A percentile compares a stretch with the other conserved stretches of the same genome.
These are phyloP conservation scores for Verticillium alfalfae DNA, from an alignment of 2,329 filamentous ascomycete genomes.

Conservation along the genomic window DNA sequence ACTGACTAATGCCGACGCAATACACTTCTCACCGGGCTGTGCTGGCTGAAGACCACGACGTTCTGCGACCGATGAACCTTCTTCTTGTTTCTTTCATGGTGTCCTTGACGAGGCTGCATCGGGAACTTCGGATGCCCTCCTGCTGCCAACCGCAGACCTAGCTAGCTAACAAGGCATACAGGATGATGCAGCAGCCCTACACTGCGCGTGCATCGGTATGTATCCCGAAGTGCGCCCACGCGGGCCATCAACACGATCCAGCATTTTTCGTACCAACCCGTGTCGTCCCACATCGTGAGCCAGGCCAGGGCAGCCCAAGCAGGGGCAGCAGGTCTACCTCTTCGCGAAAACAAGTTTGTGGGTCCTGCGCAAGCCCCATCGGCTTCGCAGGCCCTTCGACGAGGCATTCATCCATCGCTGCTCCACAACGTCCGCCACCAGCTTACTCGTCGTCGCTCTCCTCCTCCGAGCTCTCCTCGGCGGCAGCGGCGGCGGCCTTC, in stretches of 20 bases:
- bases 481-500: slow-evolving; percentile 26
- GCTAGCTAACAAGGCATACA: background rate
- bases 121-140: background rate
- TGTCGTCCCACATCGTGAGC: background rate
- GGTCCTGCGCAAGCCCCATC: background rate
- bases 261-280: background rate
- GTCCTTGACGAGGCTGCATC: background rate
- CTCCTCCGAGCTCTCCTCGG: slow-evolving; percentile 19
- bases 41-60: background rate
- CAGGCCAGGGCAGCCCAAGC: background rate
- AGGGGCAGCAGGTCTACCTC: background rate
- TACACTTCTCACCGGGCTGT: background rate
- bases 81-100: background rate
- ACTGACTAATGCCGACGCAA: background rate
- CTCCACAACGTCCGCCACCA: background rate
- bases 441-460: slow-evolving; percentile 26
- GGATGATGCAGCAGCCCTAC: background rate
- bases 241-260: background rate
- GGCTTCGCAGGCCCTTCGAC: background rate
- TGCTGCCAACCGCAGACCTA: background rate
- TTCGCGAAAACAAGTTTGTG: background rate
- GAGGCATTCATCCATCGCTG: slow-evolving; percentile 2
- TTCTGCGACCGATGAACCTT: background rate
- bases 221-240: background rate
- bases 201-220: background rate